phyloP scores from a whole-genome alignment of 805 yeast genomes.

The Candida pseudofarinosa region DNA sequence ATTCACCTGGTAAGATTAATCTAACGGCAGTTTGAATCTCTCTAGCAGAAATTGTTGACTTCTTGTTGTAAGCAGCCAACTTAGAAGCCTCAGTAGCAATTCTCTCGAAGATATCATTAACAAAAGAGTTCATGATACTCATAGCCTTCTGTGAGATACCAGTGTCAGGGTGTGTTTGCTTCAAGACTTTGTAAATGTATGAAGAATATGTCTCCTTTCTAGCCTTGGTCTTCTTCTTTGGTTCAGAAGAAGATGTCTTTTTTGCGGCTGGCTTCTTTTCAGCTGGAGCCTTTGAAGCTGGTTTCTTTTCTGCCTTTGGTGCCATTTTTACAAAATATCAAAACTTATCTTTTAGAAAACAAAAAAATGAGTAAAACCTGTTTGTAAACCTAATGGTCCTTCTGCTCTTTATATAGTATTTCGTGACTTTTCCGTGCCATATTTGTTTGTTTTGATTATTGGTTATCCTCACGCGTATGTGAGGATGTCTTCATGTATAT shows the following conservation, averaged over 20 bases:
- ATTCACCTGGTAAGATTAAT: slow-evolving; percentile 96
- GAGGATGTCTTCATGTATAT: not conserved
- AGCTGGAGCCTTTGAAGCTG: slow-evolving; percentile 97
- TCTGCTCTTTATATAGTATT: not conserved
- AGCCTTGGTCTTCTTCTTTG: slow-evolving; percentile 90
- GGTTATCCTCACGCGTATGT: not conserved
- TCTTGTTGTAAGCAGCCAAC: slow-evolving; percentile 97
- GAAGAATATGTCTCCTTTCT: slow-evolving; percentile 98
- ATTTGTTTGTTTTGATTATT: not conserved
- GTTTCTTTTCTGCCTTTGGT: slow-evolving; percentile 62
- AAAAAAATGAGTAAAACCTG: not conserved
- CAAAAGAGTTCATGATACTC: slow-evolving; percentile 98
- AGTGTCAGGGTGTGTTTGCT: slow-evolving; percentile 98
- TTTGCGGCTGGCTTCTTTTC: slow-evolving; percentile 90
- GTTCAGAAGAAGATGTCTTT: slow-evolving; percentile 74
- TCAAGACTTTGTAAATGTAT: slow-evolving; percentile 95
- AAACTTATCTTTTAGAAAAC: not conserved
- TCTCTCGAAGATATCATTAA: slow-evolving; percentile 97
- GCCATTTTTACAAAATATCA: slow-evolving; percentile 46
- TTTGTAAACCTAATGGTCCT: not conserved
- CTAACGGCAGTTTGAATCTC: slow-evolving; percentile 98
- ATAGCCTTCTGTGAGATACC: slow-evolving; percentile 98
- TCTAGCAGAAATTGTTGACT: slow-evolving; percentile 96
- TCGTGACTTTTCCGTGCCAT: not conserved
- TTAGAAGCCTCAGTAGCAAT: slow-evolving; percentile 97